A percentile compares a stretch with the other conserved stretches of the same genome.
Conservation (phyloP, 2,329 filamentous ascomycete genomes). For the Amesomyces nigricolor region DNA sequence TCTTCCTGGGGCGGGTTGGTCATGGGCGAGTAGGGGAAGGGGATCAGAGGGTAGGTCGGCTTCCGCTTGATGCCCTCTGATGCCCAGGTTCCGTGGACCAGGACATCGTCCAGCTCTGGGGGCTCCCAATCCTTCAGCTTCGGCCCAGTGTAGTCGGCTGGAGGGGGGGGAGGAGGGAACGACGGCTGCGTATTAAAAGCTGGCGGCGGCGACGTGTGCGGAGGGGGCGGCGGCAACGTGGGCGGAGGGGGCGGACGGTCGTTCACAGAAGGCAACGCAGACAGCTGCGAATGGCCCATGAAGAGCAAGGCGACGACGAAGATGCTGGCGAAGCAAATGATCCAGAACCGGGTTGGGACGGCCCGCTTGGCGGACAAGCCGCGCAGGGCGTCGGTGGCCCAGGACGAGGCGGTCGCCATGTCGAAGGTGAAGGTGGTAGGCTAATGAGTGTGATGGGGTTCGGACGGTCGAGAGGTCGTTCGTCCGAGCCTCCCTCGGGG, state of each 20-base stretch:
- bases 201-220: no score
- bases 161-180: no score
- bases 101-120: slow-evolving; percentile 1
- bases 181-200: no score
- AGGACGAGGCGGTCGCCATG: not conserved
- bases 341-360: not conserved
- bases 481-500: no score
- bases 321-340: not conserved
- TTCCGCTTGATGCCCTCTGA: slow-evolving; percentile 1
- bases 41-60: not conserved
- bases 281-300: not conserved
- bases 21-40: slow-evolving; percentile 5
- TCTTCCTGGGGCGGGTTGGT: not conserved
- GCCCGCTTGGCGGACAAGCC: slow-evolving; percentile 1
- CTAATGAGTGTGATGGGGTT: no score
- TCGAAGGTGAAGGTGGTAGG: not conserved
- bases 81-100: not conserved
- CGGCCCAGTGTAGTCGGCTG: no score
- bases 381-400: not conserved
- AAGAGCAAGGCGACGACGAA: slow-evolving; percentile 1
- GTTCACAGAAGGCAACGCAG: not conserved
- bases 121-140: not conserved
- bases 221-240: not conserved
- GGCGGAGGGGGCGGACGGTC: not conserved
- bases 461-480: no score